A percentile compares a stretch with the other conserved stretches of the same genome.
Conservation (phyloP, 1,284 basidiomycete genomes). For the Ustilago trichophora region DNA sequence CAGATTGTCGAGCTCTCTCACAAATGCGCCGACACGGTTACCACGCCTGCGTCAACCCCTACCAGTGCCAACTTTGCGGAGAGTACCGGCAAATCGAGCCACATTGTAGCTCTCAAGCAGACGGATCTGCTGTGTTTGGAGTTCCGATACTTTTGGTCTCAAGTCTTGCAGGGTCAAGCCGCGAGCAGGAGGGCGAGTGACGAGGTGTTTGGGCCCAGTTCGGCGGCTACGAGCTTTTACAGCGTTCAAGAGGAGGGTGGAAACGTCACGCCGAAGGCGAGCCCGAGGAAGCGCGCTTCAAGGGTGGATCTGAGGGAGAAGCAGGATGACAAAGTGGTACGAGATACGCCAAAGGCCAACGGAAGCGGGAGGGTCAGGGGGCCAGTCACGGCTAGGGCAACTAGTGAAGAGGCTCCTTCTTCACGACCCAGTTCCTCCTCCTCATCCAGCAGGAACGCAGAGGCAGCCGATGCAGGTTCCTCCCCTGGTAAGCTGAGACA, state of each 20-base stretch:
- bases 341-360: conserved; percentile 19
- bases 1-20: conserved; percentile 45
- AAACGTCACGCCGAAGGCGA: conserved; percentile 38
- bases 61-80: not conserved
- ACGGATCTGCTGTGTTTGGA: conserved; percentile 46
- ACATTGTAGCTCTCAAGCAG: conserved; percentile 33
- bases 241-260: not conserved
- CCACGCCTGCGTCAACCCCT: conserved; percentile 16
- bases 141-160: conserved; percentile 46
- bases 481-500: conserved; percentile 26
- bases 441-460: too few species aligned
- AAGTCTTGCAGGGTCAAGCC: conserved; percentile 16
- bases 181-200: not conserved
- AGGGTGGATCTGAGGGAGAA: conserved; percentile 1
- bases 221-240: conserved; percentile 9
- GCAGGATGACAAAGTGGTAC: not conserved
- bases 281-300: conserved; percentile 11
- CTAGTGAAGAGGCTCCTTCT: conserved; percentile 31
- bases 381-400: conserved; percentile 18
- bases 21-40: conserved; percentile 41
- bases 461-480: not conserved
- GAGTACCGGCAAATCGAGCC: not conserved
- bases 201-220: not conserved
- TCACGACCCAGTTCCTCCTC: conserved; percentile 2
- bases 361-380: conserved; percentile 2